A percentile compares a stretch with the other conserved stretches of the same genome.
phyloP scores from a whole-genome alignment of 116 monocot genomes.

The Dioscorea cayenensis region DNA sequence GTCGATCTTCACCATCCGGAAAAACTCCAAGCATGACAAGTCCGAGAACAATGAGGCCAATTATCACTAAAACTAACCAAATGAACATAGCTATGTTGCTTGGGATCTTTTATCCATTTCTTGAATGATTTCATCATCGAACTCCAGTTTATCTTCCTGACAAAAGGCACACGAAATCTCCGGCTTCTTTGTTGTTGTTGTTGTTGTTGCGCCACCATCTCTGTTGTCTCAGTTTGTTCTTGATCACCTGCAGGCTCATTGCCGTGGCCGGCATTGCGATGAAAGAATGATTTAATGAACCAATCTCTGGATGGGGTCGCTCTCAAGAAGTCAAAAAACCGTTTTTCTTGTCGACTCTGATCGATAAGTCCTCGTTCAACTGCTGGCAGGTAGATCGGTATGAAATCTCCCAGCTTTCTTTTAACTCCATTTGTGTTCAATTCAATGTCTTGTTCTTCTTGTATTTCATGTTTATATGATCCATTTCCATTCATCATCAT shows the following conservation, averaged over 20 bases:
- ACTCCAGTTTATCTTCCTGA: slow-evolving; percentile 9
- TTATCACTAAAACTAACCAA: slow-evolving; percentile 18
- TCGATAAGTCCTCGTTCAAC: not conserved
- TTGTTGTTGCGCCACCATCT: no score
- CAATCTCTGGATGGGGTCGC: slow-evolving; percentile 34
- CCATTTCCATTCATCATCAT: not conserved
- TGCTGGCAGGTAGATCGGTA: slow-evolving; percentile 2
- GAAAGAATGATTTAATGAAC: slow-evolving; percentile 14
- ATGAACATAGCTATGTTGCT: slow-evolving; percentile 16
- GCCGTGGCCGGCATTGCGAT: not conserved
- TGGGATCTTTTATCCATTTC: slow-evolving; percentile 21
- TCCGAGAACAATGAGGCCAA: slow-evolving; percentile 10
- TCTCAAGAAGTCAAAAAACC: slow-evolving; percentile 43
- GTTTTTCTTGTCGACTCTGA: not conserved
- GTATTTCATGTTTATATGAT: not conserved
- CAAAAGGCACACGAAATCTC: slow-evolving; percentile 7
- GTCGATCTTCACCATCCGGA: not conserved
- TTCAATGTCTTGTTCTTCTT: not conserved
- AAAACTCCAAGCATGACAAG: slow-evolving; percentile 22
- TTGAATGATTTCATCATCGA: not conserved
- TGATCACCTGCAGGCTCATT: not conserved
- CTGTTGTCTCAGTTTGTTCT: no score
- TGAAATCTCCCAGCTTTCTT: slow-evolving; percentile 5
- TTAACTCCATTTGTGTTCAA: not conserved
- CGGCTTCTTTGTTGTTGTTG: no score